Base-by-base conservation (phyloP, 129 eudicot species). In the Smallanthus sonchifolius region DNA sequence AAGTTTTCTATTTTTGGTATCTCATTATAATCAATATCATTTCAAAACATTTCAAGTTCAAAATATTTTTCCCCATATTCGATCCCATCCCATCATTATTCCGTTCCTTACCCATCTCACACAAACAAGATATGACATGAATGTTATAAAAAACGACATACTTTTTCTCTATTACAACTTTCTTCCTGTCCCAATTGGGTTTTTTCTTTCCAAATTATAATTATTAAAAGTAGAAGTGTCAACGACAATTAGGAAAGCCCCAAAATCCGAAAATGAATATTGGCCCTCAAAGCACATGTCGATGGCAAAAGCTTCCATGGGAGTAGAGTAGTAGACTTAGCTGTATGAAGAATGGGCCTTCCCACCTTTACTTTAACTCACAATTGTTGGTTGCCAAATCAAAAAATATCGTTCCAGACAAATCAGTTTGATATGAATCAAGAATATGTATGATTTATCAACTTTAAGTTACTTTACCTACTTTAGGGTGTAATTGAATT, bases 281-380 rank as follows among this genome's bases (percentile, higher is more conserved):
- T 56, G 83, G 70, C 79, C 83, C 83, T 74, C 75, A 74, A 51
- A 35, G 64, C 83, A 80, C 83, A 80, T 80, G 83, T 67, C n/a
- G 14, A 57, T 60, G 44, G 24, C 67, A 69, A 68, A 77, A 68
- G 75, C 70, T 77, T 59, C 81, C 62, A 57, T 57, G 47, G 43
- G 75, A 59, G 10, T 34, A 61, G 60, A 48, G 19, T 10, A 67
- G n/a, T 55, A 55, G 67, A 69, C 49, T 56, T 76, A 77, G 64
- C 71, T 69, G 72, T 77, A 57, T 55, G 45, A 43, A 35, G 2
- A 20, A 68, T 69, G 81, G 81, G 75, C 80, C 71, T 74, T 74
- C 73, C 30, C 77, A 37, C 20, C 64, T 49, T 60, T 48, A 49
- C 67, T 51, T 70, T 52, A 24, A 56, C 30, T 69, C 67, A 34